These are phyloP conservation scores for Mycocentrospora acerina DNA, from an alignment of 2,329 filamentous ascomycete species.

Conservation along the genomic window DNA sequence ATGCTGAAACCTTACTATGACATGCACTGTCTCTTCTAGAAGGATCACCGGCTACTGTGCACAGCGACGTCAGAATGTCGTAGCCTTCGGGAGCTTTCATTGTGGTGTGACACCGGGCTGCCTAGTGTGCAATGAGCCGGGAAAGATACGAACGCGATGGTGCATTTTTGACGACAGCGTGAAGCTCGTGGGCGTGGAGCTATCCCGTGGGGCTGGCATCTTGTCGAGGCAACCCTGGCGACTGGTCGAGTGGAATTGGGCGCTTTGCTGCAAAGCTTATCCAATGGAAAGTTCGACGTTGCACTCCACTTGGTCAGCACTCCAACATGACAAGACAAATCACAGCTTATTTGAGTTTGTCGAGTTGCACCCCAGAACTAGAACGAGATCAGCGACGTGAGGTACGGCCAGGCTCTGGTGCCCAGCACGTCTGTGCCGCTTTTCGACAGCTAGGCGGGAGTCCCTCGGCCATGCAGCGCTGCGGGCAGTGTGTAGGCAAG, in stretches of 20 bases:
- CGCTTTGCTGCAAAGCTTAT: no score
- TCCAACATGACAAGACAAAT: constrained; percentile 25
- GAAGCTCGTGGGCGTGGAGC: no score
- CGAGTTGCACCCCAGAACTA: constrained; percentile 27
- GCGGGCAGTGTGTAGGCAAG: constrained; percentile 24
- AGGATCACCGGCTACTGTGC: constrained; percentile 32
- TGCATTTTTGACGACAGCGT: not conserved
- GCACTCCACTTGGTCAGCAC: constrained; percentile 21
- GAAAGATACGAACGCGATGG: constrained; percentile 7
- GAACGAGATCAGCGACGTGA: constrained; percentile 34
- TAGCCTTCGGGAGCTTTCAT: constrained; percentile 9
- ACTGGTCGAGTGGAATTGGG: constrained; percentile 5
- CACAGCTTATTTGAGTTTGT: constrained; percentile 27
- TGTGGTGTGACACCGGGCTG: constrained; percentile 25
- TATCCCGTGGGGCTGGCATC: no score
- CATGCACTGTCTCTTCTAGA: constrained; percentile 33
- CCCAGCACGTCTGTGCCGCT: constrained; percentile 19
- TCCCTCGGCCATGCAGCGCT: constrained; percentile 36
- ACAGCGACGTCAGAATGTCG: constrained; percentile 22
- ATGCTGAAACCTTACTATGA: constrained; percentile 20
- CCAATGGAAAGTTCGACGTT: constrained; percentile 10
- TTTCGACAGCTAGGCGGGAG: constrained; percentile 31
- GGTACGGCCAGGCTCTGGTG: constrained; percentile 31
- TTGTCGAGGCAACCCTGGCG: no score
- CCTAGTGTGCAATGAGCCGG: constrained; percentile 7